Conservation (phyloP, 2,329 filamentous ascomycete genomes). For the Fusarium mexicanum region DNA sequence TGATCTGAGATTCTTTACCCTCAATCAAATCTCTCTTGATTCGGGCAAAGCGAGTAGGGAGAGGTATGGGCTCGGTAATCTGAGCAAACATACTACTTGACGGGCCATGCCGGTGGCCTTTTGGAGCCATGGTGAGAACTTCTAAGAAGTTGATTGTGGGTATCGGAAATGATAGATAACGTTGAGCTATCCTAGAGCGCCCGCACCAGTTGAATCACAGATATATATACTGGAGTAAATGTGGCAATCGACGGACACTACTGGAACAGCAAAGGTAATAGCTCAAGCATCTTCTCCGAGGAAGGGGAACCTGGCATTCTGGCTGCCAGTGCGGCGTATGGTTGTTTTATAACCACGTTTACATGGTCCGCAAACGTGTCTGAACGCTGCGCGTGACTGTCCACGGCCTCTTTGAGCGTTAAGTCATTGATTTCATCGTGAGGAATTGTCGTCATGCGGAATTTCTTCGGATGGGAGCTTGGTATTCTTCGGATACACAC, state of each 20-base stretch:
- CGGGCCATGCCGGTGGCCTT: conserved; percentile 33
- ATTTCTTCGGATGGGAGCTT: conserved; percentile 38
- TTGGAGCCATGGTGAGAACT: conserved; percentile 24
- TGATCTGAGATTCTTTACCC: conserved; percentile 51
- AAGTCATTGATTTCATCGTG: conserved; percentile 9
- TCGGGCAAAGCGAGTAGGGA: conserved; percentile 53
- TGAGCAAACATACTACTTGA: conserved; percentile 43
- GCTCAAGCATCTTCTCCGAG: not conserved
- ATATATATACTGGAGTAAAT: not conserved
- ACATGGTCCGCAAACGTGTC: conserved; percentile 6
- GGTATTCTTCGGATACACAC: conserved; percentile 38
- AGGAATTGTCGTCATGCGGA: conserved; percentile 23
- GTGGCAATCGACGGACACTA: not conserved
- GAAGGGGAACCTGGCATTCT: conserved; percentile 5
- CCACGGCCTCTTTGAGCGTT: conserved; percentile 10
- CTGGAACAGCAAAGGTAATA: not conserved
- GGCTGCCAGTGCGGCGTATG: conserved; percentile 1
- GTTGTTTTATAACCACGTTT: conserved; percentile 10
- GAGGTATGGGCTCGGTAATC: conserved; percentile 44
- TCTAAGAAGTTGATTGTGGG: not conserved
- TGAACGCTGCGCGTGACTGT: not conserved
- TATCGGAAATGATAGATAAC: not conserved
- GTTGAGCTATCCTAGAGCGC: not conserved
- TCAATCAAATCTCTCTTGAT: conserved; percentile 53
- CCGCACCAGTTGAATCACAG: not conserved